Evolutionary conservation across 805 yeast species (phyloP).

Genomic region (Candida chilensis): DNA sequence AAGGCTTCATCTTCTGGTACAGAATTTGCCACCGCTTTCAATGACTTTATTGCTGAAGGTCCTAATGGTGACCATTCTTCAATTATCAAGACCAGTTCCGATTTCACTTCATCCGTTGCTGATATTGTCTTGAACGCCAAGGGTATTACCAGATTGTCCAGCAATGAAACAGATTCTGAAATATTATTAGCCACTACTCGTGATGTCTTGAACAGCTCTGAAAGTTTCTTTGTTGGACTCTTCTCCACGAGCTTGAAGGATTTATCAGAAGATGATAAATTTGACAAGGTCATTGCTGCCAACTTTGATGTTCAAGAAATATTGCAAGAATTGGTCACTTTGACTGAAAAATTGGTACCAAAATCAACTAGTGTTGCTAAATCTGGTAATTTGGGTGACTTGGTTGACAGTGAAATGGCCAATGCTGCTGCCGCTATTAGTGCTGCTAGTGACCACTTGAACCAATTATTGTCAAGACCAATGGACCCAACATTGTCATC

Average conservation of each 20-base stretch:
- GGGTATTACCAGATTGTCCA: conserved; percentile 53
- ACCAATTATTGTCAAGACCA: conserved; percentile 36
- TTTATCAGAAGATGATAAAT: conserved; percentile 51
- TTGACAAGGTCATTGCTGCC: conserved; percentile 69
- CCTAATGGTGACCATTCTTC: conserved; percentile 53
- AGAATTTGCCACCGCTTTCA: conserved; percentile 73
- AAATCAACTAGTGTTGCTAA: conserved; percentile 16
- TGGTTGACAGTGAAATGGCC: conserved; percentile 67
- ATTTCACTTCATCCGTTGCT: conserved; percentile 49
- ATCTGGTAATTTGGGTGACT: conserved; percentile 52
- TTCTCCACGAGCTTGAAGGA: conserved; percentile 42
- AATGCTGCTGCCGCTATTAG: conserved; percentile 65
- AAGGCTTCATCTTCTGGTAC: conserved; percentile 63
- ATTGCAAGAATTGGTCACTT: conserved; percentile 46
- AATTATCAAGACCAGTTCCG: conserved; percentile 54
- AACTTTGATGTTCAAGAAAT: conserved; percentile 67
- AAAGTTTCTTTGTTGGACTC: conserved; percentile 51
- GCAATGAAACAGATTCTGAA: conserved; percentile 44
- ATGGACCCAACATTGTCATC: conserved; percentile 43
- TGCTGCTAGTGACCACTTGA: conserved; percentile 54
- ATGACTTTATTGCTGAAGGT: conserved; percentile 70
- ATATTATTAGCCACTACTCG: conserved; percentile 37
- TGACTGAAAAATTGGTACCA: conserved; percentile 51
- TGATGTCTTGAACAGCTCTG: conserved; percentile 50
- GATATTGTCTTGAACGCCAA: conserved; percentile 61